These are phyloP conservation scores for Pseudopithomyces maydicus DNA, from an alignment of 2,329 filamentous ascomycete species.

Conservation along the genomic window DNA sequence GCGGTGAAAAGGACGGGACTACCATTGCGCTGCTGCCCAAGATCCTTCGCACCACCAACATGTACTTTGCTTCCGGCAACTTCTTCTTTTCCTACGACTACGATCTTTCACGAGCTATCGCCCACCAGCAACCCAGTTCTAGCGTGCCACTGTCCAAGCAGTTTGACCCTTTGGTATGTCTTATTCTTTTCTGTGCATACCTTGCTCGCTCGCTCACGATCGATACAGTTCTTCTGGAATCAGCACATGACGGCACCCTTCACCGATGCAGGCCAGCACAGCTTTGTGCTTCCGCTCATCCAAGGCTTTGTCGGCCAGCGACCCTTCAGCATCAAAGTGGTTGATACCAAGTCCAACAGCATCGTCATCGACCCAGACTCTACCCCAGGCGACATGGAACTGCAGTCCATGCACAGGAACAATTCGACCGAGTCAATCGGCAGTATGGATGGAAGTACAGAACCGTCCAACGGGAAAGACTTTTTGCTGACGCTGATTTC, in stretches of 20 bases:
- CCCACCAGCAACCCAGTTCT: conserved; percentile 47
- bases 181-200: neutral
- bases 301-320: conserved; percentile 93
- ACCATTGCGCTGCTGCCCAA: conserved; percentile 71
- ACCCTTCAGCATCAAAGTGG: conserved; percentile 71
- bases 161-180: conserved; percentile 68
- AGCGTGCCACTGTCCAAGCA: conserved; percentile 70
- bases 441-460: conserved; percentile 12
- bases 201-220: conserved; percentile 5
- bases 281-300: conserved; percentile 78
- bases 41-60: conserved; percentile 78
- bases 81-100: conserved; percentile 97
- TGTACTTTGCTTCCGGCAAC: conserved; percentile 80
- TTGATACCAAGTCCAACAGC: conserved; percentile 43
- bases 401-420: conserved; percentile 39
- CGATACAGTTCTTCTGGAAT: conserved; percentile 84
- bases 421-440: conserved; percentile 26
- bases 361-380: conserved; percentile 40
- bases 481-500: conserved; percentile 90
- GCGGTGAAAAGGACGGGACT: conserved; percentile 37
- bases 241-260: conserved; percentile 74
- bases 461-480: conserved; percentile 46
- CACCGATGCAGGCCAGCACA: conserved; percentile 71
- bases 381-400: conserved; percentile 41
- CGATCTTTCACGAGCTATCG: conserved; percentile 76